These are phyloP conservation scores for Magnolia sinica DNA, from an alignment of 164 flowering plant genomes.

Conservation along the genomic window DNA sequence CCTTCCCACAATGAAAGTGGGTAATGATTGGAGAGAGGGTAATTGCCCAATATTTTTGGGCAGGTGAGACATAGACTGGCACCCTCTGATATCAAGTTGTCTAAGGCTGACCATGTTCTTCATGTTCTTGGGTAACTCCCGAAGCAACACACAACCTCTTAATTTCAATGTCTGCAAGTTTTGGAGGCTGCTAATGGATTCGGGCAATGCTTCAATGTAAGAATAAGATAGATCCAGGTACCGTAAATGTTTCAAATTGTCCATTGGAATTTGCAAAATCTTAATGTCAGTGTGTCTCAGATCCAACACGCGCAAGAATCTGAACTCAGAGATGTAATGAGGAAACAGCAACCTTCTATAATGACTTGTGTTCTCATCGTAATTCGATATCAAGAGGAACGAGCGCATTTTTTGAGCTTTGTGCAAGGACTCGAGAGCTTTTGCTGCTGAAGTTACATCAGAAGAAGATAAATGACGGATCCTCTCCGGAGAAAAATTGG, in stretches of 20 bases:
- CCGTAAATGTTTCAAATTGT: slow-evolving; percentile 12
- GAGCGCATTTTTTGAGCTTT: slow-evolving; percentile 3
- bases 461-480: slow-evolving; percentile 5
- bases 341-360: neutral
- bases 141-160: neutral
- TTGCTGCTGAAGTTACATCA: neutral
- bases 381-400: neutral
- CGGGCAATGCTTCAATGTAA: slow-evolving; percentile 8
- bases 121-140: slow-evolving; percentile 9
- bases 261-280: slow-evolving; percentile 1
- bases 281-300: neutral
- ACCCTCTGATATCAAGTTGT: neutral
- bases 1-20: neutral
- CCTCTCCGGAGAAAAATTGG: neutral
- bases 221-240: slow-evolving; percentile 10
- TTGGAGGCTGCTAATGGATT: slow-evolving; percentile 4
- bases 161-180: slow-evolving; percentile 7
- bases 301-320: slow-evolving; percentile 2
- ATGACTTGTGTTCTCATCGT: neutral
- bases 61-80: neutral
- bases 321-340: neutral
- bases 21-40: neutral
- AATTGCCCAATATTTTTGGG: neutral
- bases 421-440: neutral
- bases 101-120: slow-evolving; percentile 10